Evolutionary conservation across 768 basidiomycete genomes (phyloP).

Genomic region (Amanita exitialis): DNA sequence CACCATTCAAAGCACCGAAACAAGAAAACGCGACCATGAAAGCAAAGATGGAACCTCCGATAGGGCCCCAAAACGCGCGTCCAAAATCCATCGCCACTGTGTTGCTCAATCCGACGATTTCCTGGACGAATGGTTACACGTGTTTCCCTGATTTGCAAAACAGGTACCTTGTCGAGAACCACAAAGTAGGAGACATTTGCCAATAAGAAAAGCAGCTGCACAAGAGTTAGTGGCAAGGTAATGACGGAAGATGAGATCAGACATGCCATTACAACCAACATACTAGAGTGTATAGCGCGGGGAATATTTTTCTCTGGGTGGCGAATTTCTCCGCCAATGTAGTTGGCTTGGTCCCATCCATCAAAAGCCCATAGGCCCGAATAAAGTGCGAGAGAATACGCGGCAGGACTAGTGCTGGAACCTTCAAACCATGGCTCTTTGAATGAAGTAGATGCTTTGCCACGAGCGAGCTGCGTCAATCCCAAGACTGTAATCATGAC

Average conservation of each 20-base stretch:
- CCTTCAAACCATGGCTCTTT: constrained; percentile 58
- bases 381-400: constrained; percentile 90
- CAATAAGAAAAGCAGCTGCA: constrained; percentile 63
- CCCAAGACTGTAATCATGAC: constrained; percentile 71
- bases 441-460: constrained; percentile 61
- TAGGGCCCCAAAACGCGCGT: constrained; percentile 69
- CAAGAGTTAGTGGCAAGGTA: constrained; percentile 3
- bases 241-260: background rate
- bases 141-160: background rate
- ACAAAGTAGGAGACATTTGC: constrained; percentile 90
- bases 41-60: constrained; percentile 85
- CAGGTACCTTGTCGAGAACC: constrained; percentile 70
- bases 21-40: constrained; percentile 90
- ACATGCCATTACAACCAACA: constrained; percentile 70
- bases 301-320: constrained; percentile 83
- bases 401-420: constrained; percentile 69
- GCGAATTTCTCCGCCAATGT: constrained; percentile 82
- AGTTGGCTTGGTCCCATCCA: constrained; percentile 93
- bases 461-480: constrained; percentile 63
- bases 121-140: constrained; percentile 19
- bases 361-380: constrained; percentile 95
- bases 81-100: constrained; percentile 92
- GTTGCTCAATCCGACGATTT: constrained; percentile 66
- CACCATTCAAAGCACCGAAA: constrained; percentile 90
- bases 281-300: constrained; percentile 81